phyloP scores from a whole-genome alignment of 2,329 filamentous ascomycete species.

The Xylariaceae sp. region DNA sequence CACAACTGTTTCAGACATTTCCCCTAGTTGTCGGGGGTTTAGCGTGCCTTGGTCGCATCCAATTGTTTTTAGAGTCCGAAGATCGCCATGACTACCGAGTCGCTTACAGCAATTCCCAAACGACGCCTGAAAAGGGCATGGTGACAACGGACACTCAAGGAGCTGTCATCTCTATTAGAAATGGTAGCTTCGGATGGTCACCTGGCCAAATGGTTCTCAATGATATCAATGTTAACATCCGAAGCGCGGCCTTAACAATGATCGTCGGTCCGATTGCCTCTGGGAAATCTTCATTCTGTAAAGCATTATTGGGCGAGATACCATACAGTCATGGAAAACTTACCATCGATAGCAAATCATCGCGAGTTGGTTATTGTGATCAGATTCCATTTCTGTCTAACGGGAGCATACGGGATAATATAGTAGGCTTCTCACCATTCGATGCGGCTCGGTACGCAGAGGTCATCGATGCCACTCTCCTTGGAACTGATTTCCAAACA shows the following conservation, averaged over 20 bases:
- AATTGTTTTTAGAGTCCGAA: conserved; percentile 42
- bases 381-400: conserved; percentile 47
- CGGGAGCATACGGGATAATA: conserved; percentile 40
- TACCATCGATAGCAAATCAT: conserved; percentile 22
- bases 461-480: conserved; percentile 37
- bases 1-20: conserved; percentile 43
- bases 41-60: conserved; percentile 47
- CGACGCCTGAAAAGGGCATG: not conserved
- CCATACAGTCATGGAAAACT: conserved; percentile 38
- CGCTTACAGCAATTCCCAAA: not conserved
- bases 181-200: conserved; percentile 45
- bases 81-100: conserved; percentile 36
- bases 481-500: conserved; percentile 40
- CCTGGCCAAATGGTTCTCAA: conserved; percentile 36
- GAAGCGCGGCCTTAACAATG: conserved; percentile 43
- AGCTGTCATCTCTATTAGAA: conserved; percentile 14
- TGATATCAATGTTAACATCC: conserved; percentile 43
- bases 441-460: conserved; percentile 36
- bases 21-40: not conserved
- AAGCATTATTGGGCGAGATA: conserved; percentile 47
- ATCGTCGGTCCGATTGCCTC: conserved; percentile 51
- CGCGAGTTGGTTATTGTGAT: conserved; percentile 46
- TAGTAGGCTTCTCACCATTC: conserved; percentile 38
- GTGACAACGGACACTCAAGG: not conserved
- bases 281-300: conserved; percentile 53